These are phyloP conservation scores for Angomonas deanei DNA, from an alignment of 208 protist genomes.

Conservation along the genomic window DNA sequence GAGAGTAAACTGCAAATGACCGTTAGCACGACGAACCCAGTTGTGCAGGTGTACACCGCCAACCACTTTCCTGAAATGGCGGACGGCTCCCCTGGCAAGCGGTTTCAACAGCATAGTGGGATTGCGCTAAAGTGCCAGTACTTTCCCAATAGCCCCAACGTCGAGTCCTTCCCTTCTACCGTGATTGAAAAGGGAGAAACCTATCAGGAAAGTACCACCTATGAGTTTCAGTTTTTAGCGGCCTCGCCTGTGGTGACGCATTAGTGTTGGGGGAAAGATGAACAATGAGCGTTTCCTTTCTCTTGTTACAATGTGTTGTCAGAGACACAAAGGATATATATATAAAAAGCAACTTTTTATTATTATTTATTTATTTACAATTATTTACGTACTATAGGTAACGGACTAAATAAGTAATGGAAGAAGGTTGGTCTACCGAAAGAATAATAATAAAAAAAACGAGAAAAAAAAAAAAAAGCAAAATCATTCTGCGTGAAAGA, in stretches of 20 bases:
- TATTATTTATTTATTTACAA: slow-evolving; percentile 8
- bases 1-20: slow-evolving; percentile 51
- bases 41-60: slow-evolving; percentile 60
- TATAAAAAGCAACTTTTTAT: not conserved
- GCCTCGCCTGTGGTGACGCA: slow-evolving; percentile 15
- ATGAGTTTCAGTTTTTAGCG: slow-evolving; percentile 53
- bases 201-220: slow-evolving; percentile 60
- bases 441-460: not conserved
- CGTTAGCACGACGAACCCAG: slow-evolving; percentile 62
- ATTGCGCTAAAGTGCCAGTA: slow-evolving; percentile 74
- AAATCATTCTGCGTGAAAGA: not conserved
- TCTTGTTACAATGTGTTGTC: not conserved
- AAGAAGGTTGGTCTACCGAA: not conserved
- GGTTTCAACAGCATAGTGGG: slow-evolving; percentile 53
- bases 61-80: slow-evolving; percentile 52
- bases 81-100: slow-evolving; percentile 39
- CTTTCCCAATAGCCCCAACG: slow-evolving; percentile 73
- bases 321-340: not conserved
- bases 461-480: not conserved
- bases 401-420: not conserved
- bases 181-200: slow-evolving; percentile 48
- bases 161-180: slow-evolving; percentile 52
- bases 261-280: slow-evolving; percentile 3
- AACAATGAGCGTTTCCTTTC: not conserved
- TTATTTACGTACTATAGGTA: not conserved